A percentile compares a stretch with the other conserved stretches of the same genome.
Conservation (phyloP, 1,139 yeast genomes). For the Pichia sp. region DNA sequence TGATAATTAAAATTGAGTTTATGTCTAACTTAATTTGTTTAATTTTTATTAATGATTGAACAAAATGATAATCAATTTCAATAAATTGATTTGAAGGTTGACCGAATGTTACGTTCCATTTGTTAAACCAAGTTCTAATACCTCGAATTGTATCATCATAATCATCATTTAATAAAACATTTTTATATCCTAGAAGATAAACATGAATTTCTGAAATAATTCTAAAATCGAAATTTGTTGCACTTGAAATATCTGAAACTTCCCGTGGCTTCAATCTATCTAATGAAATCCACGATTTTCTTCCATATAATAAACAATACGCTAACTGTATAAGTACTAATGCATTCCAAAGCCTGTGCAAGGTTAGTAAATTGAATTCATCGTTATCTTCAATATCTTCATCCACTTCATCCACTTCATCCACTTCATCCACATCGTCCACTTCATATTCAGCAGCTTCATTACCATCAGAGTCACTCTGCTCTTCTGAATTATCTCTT, state of each 20-base stretch:
- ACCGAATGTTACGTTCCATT: slow-evolving; percentile 65
- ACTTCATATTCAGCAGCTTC: background rate
- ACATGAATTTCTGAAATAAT: slow-evolving; percentile 76
- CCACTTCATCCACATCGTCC: background rate
- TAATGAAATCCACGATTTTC: slow-evolving; percentile 42
- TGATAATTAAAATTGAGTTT: background rate
- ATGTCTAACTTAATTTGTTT: slow-evolving; percentile 30
- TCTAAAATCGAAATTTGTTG: slow-evolving; percentile 77
- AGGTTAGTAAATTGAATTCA: slow-evolving; percentile 24
- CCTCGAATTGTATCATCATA: slow-evolving; percentile 13
- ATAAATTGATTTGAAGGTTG: slow-evolving; percentile 76
- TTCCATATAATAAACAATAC: slow-evolving; percentile 62
- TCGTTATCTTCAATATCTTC: slow-evolving; percentile 30
- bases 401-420: slow-evolving; percentile 10
- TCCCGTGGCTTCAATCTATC: slow-evolving; percentile 20
- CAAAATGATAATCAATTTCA: slow-evolving; percentile 65
- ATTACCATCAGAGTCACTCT: background rate
- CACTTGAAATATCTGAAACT: slow-evolving; percentile 47
- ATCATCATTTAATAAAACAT: slow-evolving; percentile 35
- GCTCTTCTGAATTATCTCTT: background rate
- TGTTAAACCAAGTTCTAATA: slow-evolving; percentile 55
- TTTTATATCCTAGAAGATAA: slow-evolving; percentile 56
- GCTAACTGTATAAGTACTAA: slow-evolving; percentile 63
- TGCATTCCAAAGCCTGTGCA: slow-evolving; percentile 51
- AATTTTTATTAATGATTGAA: slow-evolving; percentile 43